Percentiles rank a stretch among this genome's conserved stretches.
Conservation (phyloP, 1,284 basidiomycete genomes). For the Moesziomyces antarcticus region DNA sequence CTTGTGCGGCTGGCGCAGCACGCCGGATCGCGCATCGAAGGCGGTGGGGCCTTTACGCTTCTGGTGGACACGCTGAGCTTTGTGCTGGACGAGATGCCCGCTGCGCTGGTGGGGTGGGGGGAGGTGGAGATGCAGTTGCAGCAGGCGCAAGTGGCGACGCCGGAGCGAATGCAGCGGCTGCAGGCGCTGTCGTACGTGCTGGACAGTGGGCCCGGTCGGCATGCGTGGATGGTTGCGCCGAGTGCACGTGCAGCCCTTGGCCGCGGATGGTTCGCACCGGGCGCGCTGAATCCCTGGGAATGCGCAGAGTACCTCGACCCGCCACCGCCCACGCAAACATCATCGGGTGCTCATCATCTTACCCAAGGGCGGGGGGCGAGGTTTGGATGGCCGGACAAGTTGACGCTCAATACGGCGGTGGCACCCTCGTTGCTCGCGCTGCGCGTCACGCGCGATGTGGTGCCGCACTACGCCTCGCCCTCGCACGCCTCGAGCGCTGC, state of each 20-base stretch:
- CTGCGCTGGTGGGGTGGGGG: slow-evolving; percentile 8
- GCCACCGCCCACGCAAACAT: slow-evolving; percentile 1
- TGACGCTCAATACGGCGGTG: slow-evolving; percentile 35
- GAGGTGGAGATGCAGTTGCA: slow-evolving; percentile 29
- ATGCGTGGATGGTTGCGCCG: slow-evolving; percentile 21
- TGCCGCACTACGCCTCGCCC: slow-evolving; percentile 32
- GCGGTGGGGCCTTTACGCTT: slow-evolving; percentile 8
- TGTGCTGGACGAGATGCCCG: slow-evolving; percentile 48
- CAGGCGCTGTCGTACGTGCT: slow-evolving; percentile 21
- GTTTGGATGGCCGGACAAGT: slow-evolving; percentile 23
- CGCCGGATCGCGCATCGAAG: slow-evolving; percentile 14
- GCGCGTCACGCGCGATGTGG: slow-evolving; percentile 39
- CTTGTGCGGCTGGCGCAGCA: slow-evolving; percentile 21
- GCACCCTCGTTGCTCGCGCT: slow-evolving; percentile 26
- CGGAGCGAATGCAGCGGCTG: slow-evolving; percentile 16
- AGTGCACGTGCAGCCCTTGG: slow-evolving; percentile 27
- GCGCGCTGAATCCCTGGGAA: slow-evolving; percentile 41
- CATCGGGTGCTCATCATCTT: too few species aligned
- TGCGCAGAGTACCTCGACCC: slow-evolving; percentile 44
- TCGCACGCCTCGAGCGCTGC: slow-evolving; percentile 8
- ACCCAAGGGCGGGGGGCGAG: slow-evolving; percentile 12
- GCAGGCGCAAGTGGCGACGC: slow-evolving; percentile 15
- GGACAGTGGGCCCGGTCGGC: slow-evolving; percentile 7
- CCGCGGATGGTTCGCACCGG: slow-evolving; percentile 34
- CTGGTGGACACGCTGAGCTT: slow-evolving; percentile 39